Evolutionary conservation across 495 filamentous ascomycete species (phyloP), one percentile per base, ranked within the genome.

Genomic region (Penicillium macrosclerotiorum): DNA sequence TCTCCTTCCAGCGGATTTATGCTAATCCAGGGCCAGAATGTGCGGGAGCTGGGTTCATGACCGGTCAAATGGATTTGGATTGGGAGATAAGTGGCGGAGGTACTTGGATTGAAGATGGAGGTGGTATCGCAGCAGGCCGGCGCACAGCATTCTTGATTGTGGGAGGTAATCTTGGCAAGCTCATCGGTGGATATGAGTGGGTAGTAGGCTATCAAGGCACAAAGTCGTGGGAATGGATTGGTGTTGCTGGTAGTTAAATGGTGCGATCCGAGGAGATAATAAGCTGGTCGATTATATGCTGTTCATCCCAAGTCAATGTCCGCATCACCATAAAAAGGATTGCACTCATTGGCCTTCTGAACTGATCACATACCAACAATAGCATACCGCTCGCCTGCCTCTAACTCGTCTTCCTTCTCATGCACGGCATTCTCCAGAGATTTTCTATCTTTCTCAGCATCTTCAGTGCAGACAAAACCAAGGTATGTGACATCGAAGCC

Each of bases 401-500:
- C 65, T 23, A 77, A 55, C 14, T 67, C 58, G 55, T 75, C 66
- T 33, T 73, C 65, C 5, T 68, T 56, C 35, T 83, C 52, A 42
- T 68, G 72, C 25, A 69, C 57, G 2, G 66, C 47, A 52, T 80
- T 81, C 13, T 75, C 68, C 29, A 70, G 40, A 1, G 60, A 43
- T 31, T 59, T 65, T 4, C 63, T 54, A 22, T 68, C 64, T 14
- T 54, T 51, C 12, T 68, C 64, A 5, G 37, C 25, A 36, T 80
- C 73, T 1, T 65, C 76, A 19, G 67, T 71, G 5, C 58, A 54
- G 3, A 65, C 64, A 51, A 85, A 74, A 0, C 78, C 73, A 0
- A 89, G 25, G 51, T 86, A 86, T 6, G 66, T 66, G 24, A 83
- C 81, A 11, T 76, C 49, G 55, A 86, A 88, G 2, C 83, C 84